phyloP scores from a whole-genome alignment of 176 grass and related monocot genomes.

The Bothriochloa decipiens region DNA sequence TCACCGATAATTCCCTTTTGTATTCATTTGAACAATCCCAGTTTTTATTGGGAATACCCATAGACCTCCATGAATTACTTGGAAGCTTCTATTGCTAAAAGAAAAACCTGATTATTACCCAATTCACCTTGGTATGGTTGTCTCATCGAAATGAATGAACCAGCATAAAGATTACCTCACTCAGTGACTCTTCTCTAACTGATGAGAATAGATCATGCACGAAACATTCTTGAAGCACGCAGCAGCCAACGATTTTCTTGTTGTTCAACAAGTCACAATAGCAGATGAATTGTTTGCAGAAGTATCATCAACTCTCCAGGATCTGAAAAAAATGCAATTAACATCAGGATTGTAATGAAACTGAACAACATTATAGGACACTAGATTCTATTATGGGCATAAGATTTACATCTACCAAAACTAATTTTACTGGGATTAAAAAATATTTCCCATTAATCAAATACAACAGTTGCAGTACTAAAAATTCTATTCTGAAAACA shows the following conservation, averaged over 20 bases:
- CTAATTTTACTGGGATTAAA: background rate
- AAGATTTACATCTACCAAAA: background rate
- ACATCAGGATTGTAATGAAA: background rate
- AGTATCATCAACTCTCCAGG: background rate
- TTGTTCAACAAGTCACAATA: background rate
- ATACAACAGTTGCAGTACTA: background rate
- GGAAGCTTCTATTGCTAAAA: slow-evolving; percentile 34
- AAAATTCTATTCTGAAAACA: slow-evolving; percentile 20
- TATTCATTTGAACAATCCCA: background rate
- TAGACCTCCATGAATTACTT: slow-evolving; percentile 20
- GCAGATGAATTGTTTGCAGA: slow-evolving; percentile 33
- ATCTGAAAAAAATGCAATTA: background rate
- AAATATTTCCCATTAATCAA: background rate
- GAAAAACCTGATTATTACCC: background rate
- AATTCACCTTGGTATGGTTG: slow-evolving; percentile 36
- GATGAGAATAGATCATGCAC: slow-evolving; percentile 3
- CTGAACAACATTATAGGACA: background rate
- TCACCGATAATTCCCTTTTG: background rate
- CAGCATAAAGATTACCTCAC: slow-evolving; percentile 14
- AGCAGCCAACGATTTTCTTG: background rate
- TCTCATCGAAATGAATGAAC: background rate
- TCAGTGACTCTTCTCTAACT: slow-evolving; percentile 4
- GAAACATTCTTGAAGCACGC: slow-evolving; percentile 8
- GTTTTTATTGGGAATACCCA: background rate
- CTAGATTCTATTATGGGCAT: background rate